Percentiles rank a stretch among this genome's conserved stretches.
Conservation (phyloP, 2,329 filamentous ascomycete genomes). For the Aspergillus cejpii region DNA sequence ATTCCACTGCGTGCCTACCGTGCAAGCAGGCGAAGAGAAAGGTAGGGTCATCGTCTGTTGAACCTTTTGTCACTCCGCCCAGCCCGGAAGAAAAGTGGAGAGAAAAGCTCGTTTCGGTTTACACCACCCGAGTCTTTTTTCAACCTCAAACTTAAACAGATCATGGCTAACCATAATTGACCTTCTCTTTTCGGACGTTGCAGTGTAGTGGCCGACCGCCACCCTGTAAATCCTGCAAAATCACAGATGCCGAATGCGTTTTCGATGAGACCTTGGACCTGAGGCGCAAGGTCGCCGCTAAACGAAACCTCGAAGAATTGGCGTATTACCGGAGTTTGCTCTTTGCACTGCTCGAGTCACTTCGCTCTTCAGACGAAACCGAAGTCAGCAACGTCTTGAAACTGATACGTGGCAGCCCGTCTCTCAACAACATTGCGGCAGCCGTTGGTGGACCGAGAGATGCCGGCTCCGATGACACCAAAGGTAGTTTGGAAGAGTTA, state of each 20-base stretch:
- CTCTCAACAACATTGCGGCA: slow-evolving; percentile 23
- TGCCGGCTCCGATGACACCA: slow-evolving; percentile 11
- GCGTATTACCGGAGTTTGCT: slow-evolving; percentile 30
- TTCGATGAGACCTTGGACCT: slow-evolving; percentile 35
- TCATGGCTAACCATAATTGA: slow-evolving; percentile 4
- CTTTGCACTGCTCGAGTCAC: slow-evolving; percentile 24
- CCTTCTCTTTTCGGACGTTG: slow-evolving; percentile 3
- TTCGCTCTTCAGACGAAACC: slow-evolving; percentile 22
- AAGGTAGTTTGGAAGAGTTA: slow-evolving; percentile 5
- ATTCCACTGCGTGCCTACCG: slow-evolving; percentile 31
- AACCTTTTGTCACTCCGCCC: background rate
- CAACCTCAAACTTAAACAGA: background rate
- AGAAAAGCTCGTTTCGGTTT: background rate
- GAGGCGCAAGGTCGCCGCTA: slow-evolving; percentile 33
- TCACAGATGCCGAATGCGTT: slow-evolving; percentile 25
- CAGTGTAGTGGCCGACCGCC: slow-evolving; percentile 32
- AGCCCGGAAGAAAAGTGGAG: background rate
- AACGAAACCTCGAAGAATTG: slow-evolving; percentile 32
- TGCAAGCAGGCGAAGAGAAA: slow-evolving; percentile 36
- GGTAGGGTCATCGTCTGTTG: slow-evolving; percentile 14
- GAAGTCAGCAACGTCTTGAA: slow-evolving; percentile 22
- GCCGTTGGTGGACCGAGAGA: slow-evolving; percentile 20
- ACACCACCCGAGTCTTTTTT: background rate
- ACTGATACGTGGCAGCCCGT: slow-evolving; percentile 24
- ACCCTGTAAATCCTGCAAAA: slow-evolving; percentile 34